Evolutionary conservation across 345 rosid species (phyloP), one percentile per base, ranked within the genome.

Genomic region (Geranium brycei): DNA sequence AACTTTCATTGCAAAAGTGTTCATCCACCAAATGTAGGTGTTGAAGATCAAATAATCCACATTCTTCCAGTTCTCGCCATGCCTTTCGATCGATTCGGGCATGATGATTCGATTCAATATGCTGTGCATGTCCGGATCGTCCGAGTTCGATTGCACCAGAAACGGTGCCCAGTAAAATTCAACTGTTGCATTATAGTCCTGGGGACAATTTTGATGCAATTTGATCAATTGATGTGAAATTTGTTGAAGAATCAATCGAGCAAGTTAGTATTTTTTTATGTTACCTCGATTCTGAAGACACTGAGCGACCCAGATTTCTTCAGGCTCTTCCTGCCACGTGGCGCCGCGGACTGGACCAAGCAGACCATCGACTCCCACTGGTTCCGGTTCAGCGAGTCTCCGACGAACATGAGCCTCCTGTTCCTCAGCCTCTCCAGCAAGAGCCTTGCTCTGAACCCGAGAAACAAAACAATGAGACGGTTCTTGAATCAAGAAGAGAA

Each of bases 381-480:
- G 69, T 84, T 85, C 74, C 96, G 77, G 61, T 93, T 88, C 75
- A 93, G 71, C 5, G 99, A 93, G 65, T 93, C 99, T 47, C 95
- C 97, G 5, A 88, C 99, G 66, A 79, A 90, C 72, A 88, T 83
- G 53, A 90, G 85, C 78, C 99, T 84, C 81, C 86, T 93, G 73
- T 88, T 85, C 81, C 87, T 93, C 67, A 93, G 77, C 73, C 69
- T 83, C 73, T 85, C 89, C 77, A 91, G 70, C 79, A 93, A 19
- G 28, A 23, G 28, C 28, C 28, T 23, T 23, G 28, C 28, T 23
- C 28, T 23, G 28, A 23, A 23, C 28, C 28, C 2, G 28, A 23
- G 28, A 23, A 23, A 2, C 28, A 23, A 23, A 23, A 2, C 28
- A 23, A 23, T 2, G 28, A 23, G 28, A 23, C 28, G 28, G 28